These are phyloP conservation scores for Pythium angustatum DNA, from an alignment of 352 stramenopile species.

Conservation along the genomic window DNA sequence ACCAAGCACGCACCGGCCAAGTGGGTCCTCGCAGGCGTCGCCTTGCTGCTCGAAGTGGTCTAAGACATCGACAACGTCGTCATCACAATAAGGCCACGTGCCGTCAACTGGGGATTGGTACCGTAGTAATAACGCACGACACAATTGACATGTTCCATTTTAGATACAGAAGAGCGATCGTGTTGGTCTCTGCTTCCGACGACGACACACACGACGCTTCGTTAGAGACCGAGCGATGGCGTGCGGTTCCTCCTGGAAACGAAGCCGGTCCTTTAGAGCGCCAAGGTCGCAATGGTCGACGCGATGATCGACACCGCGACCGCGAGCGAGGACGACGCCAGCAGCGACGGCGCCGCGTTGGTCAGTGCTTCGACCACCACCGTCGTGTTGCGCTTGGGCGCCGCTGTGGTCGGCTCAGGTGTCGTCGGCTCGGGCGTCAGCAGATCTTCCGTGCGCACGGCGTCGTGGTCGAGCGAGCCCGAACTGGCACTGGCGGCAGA, in stretches of 20 bases:
- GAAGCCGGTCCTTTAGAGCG: too few relatives aligned
- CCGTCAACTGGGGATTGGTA: too few relatives aligned
- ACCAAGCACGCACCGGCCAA: slow-evolving; percentile 88
- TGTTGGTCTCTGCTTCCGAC: neutral
- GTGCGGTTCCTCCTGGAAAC: neutral
- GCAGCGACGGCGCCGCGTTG: slow-evolving; percentile 7
- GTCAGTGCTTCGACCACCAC: slow-evolving; percentile 24
- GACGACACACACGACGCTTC: too few relatives aligned
- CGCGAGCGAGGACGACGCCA: slow-evolving; percentile 1
- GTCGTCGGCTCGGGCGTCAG: slow-evolving; percentile 2
- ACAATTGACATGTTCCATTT: slow-evolving; percentile 4
- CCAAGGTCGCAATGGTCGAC: slow-evolving; percentile 11
- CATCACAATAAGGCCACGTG: too few relatives aligned
- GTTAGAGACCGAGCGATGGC: neutral
- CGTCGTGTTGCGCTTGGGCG: slow-evolving; percentile 26
- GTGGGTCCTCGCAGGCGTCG: slow-evolving; percentile 89
- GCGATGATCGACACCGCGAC: slow-evolving; percentile 8
- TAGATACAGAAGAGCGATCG: neutral
- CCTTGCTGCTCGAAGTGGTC: slow-evolving; percentile 89
- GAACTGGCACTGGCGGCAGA: slow-evolving; percentile 5
- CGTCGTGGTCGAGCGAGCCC: slow-evolving; percentile 2
- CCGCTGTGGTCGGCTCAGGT: neutral
- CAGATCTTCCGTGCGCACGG: neutral
- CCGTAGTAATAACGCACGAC: too few relatives aligned
- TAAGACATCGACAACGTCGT: slow-evolving; percentile 17